A percentile compares a stretch with the other conserved stretches of the same genome.
phyloP scores from a whole-genome alignment of 2,329 filamentous ascomycete species.

The Xenosphaeropsis pyriputrescens region DNA sequence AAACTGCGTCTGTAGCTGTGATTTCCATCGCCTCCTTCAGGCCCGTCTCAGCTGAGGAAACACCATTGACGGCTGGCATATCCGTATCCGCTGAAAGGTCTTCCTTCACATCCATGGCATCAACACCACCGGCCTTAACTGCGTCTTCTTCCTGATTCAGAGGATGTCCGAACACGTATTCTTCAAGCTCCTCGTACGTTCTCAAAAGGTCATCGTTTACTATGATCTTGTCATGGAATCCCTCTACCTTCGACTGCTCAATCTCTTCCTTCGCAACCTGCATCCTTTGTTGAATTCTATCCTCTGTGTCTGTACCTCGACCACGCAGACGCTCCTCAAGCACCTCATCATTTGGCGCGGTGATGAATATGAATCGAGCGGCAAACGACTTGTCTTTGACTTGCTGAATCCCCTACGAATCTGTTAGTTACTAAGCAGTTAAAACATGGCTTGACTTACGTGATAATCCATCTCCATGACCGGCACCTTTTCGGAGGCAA shows the following conservation, averaged over 20 bases:
- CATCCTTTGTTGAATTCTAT: conserved; percentile 29
- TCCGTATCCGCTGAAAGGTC: neutral
- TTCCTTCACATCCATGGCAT: conserved; percentile 2
- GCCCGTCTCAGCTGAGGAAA: neutral
- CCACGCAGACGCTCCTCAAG: conserved; percentile 26
- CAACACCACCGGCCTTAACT: conserved; percentile 1
- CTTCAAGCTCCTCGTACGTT: conserved; percentile 31
- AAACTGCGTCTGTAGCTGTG: too few species aligned
- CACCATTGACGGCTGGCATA: neutral
- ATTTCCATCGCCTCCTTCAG: neutral
- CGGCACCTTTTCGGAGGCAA: conserved; percentile 42
- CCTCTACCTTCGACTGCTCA: conserved; percentile 27
- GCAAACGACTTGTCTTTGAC: conserved; percentile 40
- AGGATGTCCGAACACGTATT: conserved; percentile 26
- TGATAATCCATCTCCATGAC: conserved; percentile 36
- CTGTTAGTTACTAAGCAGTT: too few species aligned
- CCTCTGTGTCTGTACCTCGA: conserved; percentile 27
- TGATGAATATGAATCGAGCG: conserved; percentile 39
- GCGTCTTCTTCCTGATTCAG: neutral
- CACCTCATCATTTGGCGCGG: conserved; percentile 23
- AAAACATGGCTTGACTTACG: conserved; percentile 21
- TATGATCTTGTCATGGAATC: conserved; percentile 34
- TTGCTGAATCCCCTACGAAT: conserved; percentile 34
- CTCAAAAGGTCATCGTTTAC: conserved; percentile 34
- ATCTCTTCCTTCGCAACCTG: conserved; percentile 22